These are phyloP conservation scores for Phytopythium boreale DNA, from an alignment of 352 stramenopile species.

Conservation along the genomic window DNA sequence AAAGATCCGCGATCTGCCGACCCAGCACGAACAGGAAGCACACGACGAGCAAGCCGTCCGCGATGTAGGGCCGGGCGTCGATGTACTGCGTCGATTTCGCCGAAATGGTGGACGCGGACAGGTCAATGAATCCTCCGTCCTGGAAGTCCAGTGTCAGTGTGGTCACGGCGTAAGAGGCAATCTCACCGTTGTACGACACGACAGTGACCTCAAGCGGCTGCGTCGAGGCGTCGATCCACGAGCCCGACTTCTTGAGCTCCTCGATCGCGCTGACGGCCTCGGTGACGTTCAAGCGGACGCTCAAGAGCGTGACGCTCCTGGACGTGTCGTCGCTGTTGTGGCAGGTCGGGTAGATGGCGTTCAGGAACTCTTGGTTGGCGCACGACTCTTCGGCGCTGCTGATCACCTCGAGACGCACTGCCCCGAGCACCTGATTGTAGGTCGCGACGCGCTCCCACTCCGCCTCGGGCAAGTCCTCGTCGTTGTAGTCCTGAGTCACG, in stretches of 20 bases:
- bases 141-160: conserved; percentile 34
- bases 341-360: conserved; percentile 31
- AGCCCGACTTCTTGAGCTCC: conserved; percentile 19
- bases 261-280: conserved; percentile 16
- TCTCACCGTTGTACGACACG: conserved; percentile 48
- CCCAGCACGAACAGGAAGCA: conserved; percentile 15
- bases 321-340: conserved; percentile 23
- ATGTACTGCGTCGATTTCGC: conserved; percentile 17
- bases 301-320: conserved; percentile 21
- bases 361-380: conserved; percentile 19
- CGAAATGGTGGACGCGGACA: conserved; percentile 20
- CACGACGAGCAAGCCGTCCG: conserved; percentile 20
- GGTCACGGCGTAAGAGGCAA: conserved; percentile 31
- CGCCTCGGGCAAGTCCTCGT: conserved; percentile 19
- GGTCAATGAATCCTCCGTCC: conserved; percentile 30
- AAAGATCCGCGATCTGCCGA: conserved; percentile 12
- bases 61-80: conserved; percentile 6
- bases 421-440: conserved; percentile 38
- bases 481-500: conserved; percentile 43
- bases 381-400: conserved; percentile 10
- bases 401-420: conserved; percentile 25
- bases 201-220: conserved; percentile 32
- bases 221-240: conserved; percentile 33
- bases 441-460: conserved; percentile 22
- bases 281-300: conserved; percentile 25